Evolutionary conservation across 805 yeast genomes (phyloP), one percentile per base, ranked within the genome.

Genomic region (Zygoascus biomembranicola): DNA sequence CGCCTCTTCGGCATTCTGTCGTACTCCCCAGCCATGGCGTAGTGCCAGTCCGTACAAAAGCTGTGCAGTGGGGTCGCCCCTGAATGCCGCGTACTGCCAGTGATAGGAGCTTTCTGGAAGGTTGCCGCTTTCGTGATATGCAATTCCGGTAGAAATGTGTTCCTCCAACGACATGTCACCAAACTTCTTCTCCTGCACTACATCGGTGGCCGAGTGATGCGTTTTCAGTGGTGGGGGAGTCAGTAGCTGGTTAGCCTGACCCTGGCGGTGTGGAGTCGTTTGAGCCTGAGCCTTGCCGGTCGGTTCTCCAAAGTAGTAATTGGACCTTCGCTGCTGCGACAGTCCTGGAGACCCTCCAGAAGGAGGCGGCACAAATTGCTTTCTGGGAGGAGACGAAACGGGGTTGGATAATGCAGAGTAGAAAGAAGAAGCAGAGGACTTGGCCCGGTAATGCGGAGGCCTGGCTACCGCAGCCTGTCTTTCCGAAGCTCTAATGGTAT

Each of bases 61-160:
- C 84, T 80, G 84, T 0, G 90, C 95, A 45, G 82, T 79, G 56
- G 72, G 73, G 57, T 77, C 74, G 8, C 87, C 86, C n/a, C 72
- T 67, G 52, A 74, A 73, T 5, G 90, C 85, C 1, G 87, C 85
- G 32, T 77, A 72, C 57, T 80, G 82, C 52, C 87, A 69, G 59
- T 82, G 87, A 60, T 82, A 80, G 1, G 90, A 77, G 2, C 89
- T 84, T 61, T 84, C 92, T 47, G 81, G 75, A 39, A 80, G 76
- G 51, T 82, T 78, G 1, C 87, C 88, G 32, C 76, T 67, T 42
- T 76, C 76, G 52, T 86, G 73, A 48, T 81, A 68, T 16, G 52
- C 61, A 54, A 61, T 66, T 16, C 70, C 68, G 23, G 53, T 60
- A 52, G 59, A 55, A 57, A 64, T 57, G 48, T 65, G 66, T 32